Evolutionary conservation across 2,329 filamentous ascomycete species (phyloP), one percentile per base, ranked within the genome.

Genomic region (Parasarocladium wereldwijsianum): DNA sequence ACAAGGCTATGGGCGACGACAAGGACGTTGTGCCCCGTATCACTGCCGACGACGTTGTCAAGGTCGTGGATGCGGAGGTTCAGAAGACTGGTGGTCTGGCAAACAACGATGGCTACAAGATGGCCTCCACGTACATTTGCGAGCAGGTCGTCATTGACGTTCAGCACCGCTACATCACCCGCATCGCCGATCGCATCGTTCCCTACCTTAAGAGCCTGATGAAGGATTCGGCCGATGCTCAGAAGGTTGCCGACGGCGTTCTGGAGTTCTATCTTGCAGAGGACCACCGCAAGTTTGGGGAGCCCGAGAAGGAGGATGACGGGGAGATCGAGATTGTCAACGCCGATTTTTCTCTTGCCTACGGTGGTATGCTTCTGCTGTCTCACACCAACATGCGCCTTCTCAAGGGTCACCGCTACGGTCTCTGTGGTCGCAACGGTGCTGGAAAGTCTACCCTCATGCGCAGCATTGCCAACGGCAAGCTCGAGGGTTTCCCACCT

Each of bases 401-500:
- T 7, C 70, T 96, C 46, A 94, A 96, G 64, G 90, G 90, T 34
- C 90, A 96, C 57, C 79, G 90, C 35, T 98, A 98, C 51, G 90
- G 90, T 52, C 80, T 98, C 12, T 94, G 87, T 47, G 90, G 90
- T 45, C 81, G 87, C 44, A 98, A 98, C 53, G 90, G 90, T 61
- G 85, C 86, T 34, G 90, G 90, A 49, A 98, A 98, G 62, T 96
- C 90, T n/a, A 98, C 90, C 2, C 70, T 98, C 34, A 96, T 98
- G 90, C 82, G 84, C 51, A 85, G 81, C 52, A 98, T 98, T 45
- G 82, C 90, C 29, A 79, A 79, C 35, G 87, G 86, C 48, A 98
- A 98, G 66, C 70, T 98, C 4, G 90, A 98, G 56, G 90, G 90
- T 7, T 98, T 98, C 61, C 90, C 90, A 21, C 66, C 84, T 11